Evolutionary conservation across 805 yeast genomes (phyloP), one percentile per base, ranked within the genome.

Genomic region (Kurtzmaniella fragi): DNA sequence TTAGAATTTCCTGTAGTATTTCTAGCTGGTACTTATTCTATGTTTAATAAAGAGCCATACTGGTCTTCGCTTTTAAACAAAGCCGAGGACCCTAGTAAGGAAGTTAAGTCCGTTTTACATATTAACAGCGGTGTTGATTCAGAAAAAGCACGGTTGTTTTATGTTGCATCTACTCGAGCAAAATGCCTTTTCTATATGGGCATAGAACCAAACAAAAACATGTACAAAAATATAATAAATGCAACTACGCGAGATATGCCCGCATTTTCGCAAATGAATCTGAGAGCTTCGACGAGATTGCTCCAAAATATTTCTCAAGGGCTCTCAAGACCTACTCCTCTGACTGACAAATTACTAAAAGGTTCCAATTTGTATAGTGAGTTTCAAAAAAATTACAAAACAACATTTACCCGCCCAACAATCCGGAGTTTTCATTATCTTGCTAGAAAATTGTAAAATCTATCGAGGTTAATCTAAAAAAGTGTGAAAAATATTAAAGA

Each of bases 1-100:
- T 55, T 82, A 4, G 89, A 84, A 44, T 82, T 78, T 48, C 88
- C 89, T 0, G 65, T 82, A 10, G 87, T 81, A 1, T 82, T 83
- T 54, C 47, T 82, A 3, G 38, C 48, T 4, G 58, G 57, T 2
- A 27, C 29, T 23, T n/a, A 37, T 20, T 20, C 25, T 20, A 20
- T 8, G 8, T 20, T 20, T 20, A 20, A 20, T 17, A 28, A 35
- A 16, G 26, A 23, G 11, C 28, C 42, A 2, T 28, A 35, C 14
- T 34, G 35, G 54, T 47, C 46, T 27, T 31, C 48, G 1, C 31
- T 53, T 16, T 25, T 49, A 6, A 31, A 27, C 1, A 40, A 42
- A 4, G 25, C 14, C 2, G 40, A 33, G n/a, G n/a, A n/a, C n/a
- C n/a, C n/a, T 16, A 17, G 6, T 7, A 9, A 11, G 25, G 7